Conservation (phyloP, 2,329 filamentous ascomycete species). For the Aspergillus brunneoviolaceus region DNA sequence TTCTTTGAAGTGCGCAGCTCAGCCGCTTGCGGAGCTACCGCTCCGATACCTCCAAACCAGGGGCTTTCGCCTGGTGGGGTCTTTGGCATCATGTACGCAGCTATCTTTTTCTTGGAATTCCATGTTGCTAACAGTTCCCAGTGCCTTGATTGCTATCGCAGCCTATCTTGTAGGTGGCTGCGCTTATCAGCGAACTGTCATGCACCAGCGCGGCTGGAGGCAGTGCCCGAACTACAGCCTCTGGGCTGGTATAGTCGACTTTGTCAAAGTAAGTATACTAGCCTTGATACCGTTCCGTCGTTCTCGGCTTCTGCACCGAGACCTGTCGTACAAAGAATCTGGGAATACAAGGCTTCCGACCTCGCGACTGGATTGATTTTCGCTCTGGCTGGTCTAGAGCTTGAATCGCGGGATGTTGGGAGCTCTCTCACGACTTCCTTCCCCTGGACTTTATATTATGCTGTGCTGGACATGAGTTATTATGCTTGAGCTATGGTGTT, state of each 20-base stretch:
- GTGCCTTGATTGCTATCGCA: conserved; percentile 67
- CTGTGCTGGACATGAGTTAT: background rate
- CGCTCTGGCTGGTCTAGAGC: conserved; percentile 26
- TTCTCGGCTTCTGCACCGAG: conserved; percentile 26
- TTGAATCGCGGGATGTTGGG: conserved; percentile 11
- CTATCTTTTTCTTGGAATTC: too few relatives aligned
- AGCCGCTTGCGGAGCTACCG: conserved; percentile 76
- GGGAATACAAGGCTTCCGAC: conserved; percentile 27
- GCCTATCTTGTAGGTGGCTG: conserved; percentile 91
- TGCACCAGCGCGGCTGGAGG: conserved; percentile 91
- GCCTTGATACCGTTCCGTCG: conserved; percentile 39
- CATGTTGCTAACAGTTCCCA: conserved; percentile 18
- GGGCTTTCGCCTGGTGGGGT: conserved; percentile 70
- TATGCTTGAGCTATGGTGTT: background rate
- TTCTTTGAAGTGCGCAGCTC: conserved; percentile 89
- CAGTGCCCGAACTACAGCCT: conserved; percentile 92
- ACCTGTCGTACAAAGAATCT: conserved; percentile 24
- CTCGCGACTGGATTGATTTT: conserved; percentile 38
- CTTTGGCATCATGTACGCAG: conserved; percentile 76
- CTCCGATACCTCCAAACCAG: conserved; percentile 50
- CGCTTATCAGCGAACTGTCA: conserved; percentile 91
- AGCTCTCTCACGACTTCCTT: conserved; percentile 1
- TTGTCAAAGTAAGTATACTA: conserved; percentile 68
- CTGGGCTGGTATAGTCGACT: conserved; percentile 84
- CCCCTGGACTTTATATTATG: conserved; percentile 7